Percentiles rank a stretch among this genome's conserved stretches.
Conservation (phyloP, 2,329 filamentous ascomycete genomes). For the Pseudopithomyces maydicus region DNA sequence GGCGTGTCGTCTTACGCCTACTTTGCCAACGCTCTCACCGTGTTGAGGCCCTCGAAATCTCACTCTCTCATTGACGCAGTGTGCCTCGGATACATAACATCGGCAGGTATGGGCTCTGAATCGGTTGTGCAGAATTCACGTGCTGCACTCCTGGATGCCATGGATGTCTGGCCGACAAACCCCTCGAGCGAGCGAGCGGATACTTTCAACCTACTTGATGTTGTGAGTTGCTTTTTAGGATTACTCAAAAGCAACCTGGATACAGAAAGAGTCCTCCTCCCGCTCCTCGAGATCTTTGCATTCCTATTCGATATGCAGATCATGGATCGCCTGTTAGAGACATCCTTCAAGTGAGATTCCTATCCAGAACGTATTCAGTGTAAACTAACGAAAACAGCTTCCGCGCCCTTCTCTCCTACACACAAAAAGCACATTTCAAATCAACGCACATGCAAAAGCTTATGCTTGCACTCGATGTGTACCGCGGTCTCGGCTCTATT, state of each 20-base stretch:
- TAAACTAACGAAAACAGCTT: constrained; percentile 41
- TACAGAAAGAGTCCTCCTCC: constrained; percentile 74
- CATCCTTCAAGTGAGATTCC: constrained; percentile 59
- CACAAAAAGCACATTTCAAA: constrained; percentile 82
- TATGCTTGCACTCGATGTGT: constrained; percentile 78
- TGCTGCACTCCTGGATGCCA: constrained; percentile 61
- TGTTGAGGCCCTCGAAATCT: constrained; percentile 18
- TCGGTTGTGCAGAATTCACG: constrained; percentile 73
- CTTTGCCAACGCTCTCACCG: constrained; percentile 59
- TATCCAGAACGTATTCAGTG: constrained; percentile 1
- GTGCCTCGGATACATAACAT: constrained; percentile 71
- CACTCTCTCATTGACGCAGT: constrained; percentile 49
- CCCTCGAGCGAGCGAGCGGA: background rate
- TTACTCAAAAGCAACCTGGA: constrained; percentile 37
- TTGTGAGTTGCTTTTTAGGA: constrained; percentile 31
- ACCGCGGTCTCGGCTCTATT: constrained; percentile 69
- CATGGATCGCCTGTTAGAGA: constrained; percentile 44
- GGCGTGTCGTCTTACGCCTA: constrained; percentile 65
- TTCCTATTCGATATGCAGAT: constrained; percentile 65
- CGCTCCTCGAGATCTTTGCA: constrained; percentile 75
- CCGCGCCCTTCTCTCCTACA: constrained; percentile 68
- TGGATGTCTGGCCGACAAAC: constrained; percentile 32
- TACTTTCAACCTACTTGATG: constrained; percentile 28
- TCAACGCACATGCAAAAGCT: constrained; percentile 82
- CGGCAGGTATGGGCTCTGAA: constrained; percentile 78